Conservation (phyloP, 371 early-diverging fungal genomes). For the Zychaea mexicana region DNA sequence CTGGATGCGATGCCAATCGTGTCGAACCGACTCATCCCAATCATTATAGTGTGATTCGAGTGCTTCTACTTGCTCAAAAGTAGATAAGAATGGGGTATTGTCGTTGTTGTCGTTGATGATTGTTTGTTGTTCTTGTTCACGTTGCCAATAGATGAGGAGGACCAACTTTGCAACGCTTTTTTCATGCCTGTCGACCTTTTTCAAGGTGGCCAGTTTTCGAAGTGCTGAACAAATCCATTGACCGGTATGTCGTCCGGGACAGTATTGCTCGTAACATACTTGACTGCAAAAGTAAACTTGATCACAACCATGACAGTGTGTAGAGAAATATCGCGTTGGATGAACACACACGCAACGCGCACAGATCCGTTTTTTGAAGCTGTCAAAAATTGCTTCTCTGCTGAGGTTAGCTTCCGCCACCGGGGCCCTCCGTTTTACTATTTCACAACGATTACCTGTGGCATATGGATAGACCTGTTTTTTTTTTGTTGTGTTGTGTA, state of each 20-base stretch:
- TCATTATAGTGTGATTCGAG: constrained; percentile 50
- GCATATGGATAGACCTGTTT: constrained; percentile 29
- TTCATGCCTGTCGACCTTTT: constrained; percentile 38
- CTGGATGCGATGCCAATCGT: constrained; percentile 41
- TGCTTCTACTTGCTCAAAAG: constrained; percentile 21
- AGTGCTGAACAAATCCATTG: constrained; percentile 34
- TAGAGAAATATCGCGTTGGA: constrained; percentile 33
- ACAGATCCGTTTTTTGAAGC: constrained; percentile 47
- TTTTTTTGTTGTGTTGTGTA: neutral
- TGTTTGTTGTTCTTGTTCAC: constrained; percentile 4
- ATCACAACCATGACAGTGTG: constrained; percentile 49
- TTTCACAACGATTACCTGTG: constrained; percentile 18
- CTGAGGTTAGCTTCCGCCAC: no score
- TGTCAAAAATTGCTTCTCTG: constrained; percentile 51
- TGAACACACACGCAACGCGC: constrained; percentile 46
- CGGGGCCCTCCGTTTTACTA: no score
- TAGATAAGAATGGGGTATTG: neutral
- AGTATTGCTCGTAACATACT: constrained; percentile 26
- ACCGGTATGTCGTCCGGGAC: constrained; percentile 14
- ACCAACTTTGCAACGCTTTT: constrained; percentile 48
- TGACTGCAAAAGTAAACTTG: constrained; percentile 52
- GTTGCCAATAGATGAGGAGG: constrained; percentile 22
- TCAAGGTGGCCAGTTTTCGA: constrained; percentile 48
- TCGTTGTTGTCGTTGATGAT: constrained; percentile 2
- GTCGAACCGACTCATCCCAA: constrained; percentile 38